Conservation (phyloP, 176 grass and related monocot genomes). For the Juncus inflexus region DNA sequence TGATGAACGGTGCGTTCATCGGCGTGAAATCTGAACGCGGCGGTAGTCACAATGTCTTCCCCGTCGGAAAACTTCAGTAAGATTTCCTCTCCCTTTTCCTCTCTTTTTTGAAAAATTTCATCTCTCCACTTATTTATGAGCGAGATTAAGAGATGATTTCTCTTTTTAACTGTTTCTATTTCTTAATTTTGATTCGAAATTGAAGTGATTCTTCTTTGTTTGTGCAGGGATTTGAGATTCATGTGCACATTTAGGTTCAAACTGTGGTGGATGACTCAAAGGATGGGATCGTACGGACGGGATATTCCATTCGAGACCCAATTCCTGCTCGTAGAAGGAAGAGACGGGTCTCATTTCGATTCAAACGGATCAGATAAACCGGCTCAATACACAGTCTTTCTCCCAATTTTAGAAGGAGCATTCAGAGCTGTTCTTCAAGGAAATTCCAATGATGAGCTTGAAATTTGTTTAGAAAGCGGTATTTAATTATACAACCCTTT, state of each 20-base stretch:
- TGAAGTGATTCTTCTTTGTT: background rate
- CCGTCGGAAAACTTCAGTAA: conserved; percentile 75
- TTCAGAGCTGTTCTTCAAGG: conserved; percentile 82
- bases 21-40: conserved; percentile 43
- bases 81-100: conserved; percentile 9
- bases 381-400: conserved; percentile 56
- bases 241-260: conserved; percentile 91
- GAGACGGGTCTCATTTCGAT: background rate
- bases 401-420: conserved; percentile 64
- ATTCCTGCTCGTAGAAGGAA: conserved; percentile 59
- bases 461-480: conserved; percentile 87
- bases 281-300: conserved; percentile 55
- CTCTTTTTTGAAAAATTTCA: background rate
- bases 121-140: background rate
- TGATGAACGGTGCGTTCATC: conserved; percentile 56
- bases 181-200: too few species aligned
- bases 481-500: background rate
- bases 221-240: conserved; percentile 48
- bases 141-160: background rate
- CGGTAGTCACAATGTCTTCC: conserved; percentile 59
- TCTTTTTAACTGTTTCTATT: background rate
- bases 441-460: conserved; percentile 58
- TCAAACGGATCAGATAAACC: conserved; percentile 22
- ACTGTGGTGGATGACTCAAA: conserved; percentile 94
- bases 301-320: conserved; percentile 74